Conservation (phyloP, 495 filamentous ascomycete genomes). For the Aspergillus nidulans region DNA sequence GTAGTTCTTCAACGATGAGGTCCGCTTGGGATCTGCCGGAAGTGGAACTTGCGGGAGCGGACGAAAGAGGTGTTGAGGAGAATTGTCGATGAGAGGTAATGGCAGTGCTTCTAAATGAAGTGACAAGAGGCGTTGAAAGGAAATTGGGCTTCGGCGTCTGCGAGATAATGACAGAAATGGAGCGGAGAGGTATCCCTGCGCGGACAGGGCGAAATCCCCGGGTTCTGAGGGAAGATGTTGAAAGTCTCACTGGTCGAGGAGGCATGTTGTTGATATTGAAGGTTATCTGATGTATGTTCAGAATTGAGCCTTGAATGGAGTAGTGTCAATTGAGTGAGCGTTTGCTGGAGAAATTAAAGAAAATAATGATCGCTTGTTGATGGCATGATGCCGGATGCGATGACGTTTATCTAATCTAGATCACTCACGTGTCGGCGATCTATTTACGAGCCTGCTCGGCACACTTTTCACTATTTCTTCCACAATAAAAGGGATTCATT, state of each 20-base stretch:
- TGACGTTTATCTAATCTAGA: constrained; percentile 3
- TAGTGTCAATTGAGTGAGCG: neutral
- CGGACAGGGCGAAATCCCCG: neutral
- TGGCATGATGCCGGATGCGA: constrained; percentile 4
- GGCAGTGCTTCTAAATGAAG: neutral
- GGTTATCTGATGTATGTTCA: neutral
- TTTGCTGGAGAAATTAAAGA: neutral
- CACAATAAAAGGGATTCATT: no score
- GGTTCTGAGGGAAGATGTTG: neutral
- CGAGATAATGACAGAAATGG: neutral
- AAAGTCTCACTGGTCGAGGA: neutral
- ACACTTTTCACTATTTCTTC: no score
- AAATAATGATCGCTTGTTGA: neutral
- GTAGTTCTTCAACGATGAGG: constrained; percentile 38
- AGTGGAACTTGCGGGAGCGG: neutral
- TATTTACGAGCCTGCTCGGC: no score
- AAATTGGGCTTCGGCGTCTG: neutral
- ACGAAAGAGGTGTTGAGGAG: neutral
- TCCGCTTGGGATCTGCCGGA: constrained; percentile 28
- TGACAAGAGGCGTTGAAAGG: neutral
- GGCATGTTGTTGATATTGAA: neutral
- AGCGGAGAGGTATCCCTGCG: neutral
- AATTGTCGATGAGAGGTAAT: neutral
- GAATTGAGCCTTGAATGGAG: neutral
- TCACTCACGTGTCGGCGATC: neutral